Base-by-base conservation (phyloP, 1,284 basidiomycete genomes). In the Bjerkandera adusta region DNA sequence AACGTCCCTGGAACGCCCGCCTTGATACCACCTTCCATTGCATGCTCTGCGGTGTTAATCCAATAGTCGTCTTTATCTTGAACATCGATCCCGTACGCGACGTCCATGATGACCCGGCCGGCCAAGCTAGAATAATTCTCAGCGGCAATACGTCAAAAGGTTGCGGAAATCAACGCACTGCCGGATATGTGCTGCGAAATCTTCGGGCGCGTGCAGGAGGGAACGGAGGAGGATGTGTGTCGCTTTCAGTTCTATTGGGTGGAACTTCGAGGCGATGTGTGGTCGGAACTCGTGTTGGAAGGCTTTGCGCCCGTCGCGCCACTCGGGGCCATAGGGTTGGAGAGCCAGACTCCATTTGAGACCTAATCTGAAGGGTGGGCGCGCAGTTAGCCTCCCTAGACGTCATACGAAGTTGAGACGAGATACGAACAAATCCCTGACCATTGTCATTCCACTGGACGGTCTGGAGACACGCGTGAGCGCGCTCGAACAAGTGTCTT, bases 241-340 rank as follows among this genome's bases (percentile, higher is more conserved):
- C 37, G 68, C 68, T 16, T 51, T 51, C 13, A 33, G 32, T 26
- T 56, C 47, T 11, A 37, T 20, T 1, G 41, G 41, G 12, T 32
- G 41, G 50, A 47, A 60, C 1, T 46, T 43, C 24, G 51, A 49
- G 13, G 53, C 49, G 1, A 48, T 30, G 3, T 24, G 26, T 8
- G 51, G 30, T 41, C 50, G 45, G 43, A 58, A 56, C 18, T 53
- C 50, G n/a, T 51, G 55, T 22, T 72, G 67, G 27, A 68, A 66
- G 25, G 70, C 52, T 36, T 59, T 61, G 22, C 71, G 57, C 25
- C 68, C 65, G 1, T 57, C 49, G 20, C 68, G 66, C 75, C 74
- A 78, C 37, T 51, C 52, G 3, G 68, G 59, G 2, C 66, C 65
- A 47, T 77, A 75, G 18, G 59, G 58, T 47, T 70, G 52, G 11